A percentile compares a stretch with the other conserved stretches of the same genome.
Conservation (phyloP, 1,284 basidiomycete species). For the Ustilago tritici region DNA sequence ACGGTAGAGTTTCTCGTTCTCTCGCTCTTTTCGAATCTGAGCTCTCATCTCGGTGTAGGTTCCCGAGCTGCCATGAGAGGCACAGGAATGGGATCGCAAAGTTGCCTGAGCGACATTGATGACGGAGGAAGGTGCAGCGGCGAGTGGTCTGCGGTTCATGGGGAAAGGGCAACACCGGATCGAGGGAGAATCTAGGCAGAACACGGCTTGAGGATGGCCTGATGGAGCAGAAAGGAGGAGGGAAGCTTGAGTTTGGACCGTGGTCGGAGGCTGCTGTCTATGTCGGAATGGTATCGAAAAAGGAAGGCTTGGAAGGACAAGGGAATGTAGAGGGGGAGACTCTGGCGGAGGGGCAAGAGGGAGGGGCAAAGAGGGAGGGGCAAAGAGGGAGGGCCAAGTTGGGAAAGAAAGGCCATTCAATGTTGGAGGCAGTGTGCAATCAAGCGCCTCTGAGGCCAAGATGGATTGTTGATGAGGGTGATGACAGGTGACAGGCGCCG, state of each 20-base stretch:
- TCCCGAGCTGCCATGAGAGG: constrained; percentile 48
- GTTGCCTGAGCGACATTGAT: constrained; percentile 34
- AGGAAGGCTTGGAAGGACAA: too few species aligned
- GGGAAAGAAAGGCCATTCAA: constrained; percentile 9
- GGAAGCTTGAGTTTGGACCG: constrained; percentile 3
- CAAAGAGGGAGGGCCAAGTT: neutral
- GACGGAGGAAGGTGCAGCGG: constrained; percentile 30
- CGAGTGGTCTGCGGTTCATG: constrained; percentile 42
- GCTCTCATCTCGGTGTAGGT: constrained; percentile 57
- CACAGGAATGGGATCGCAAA: constrained; percentile 35
- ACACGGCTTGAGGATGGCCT: neutral
- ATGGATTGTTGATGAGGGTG: constrained; percentile 14
- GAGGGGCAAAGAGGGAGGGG: neutral
- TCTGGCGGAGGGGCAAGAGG: neutral
- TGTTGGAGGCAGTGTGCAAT: neutral
- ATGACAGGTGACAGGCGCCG: constrained; percentile 16
- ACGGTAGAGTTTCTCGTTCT: constrained; percentile 28
- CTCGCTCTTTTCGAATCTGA: constrained; percentile 49
- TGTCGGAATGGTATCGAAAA: neutral
- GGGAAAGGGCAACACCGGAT: neutral
- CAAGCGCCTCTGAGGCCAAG: neutral
- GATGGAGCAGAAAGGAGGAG: neutral
- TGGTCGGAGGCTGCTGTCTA: neutral
- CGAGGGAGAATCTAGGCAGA: neutral
- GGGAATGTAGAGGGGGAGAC: too few species aligned